Conservation (phyloP, 176 grass and related monocot species). For the Cenchrus americanus region DNA sequence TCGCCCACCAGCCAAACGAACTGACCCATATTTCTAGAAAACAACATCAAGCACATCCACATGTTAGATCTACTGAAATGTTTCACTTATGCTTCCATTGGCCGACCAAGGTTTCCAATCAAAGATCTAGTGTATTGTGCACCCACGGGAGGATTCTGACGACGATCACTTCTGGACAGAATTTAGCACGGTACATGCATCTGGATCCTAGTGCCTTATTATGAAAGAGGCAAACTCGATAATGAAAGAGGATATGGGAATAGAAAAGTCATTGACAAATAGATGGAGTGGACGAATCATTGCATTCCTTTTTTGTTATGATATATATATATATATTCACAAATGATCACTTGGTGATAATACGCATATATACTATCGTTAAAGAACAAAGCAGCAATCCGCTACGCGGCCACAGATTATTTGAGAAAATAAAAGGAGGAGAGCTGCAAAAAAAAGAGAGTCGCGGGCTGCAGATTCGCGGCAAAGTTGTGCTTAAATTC, state of each 20-base stretch:
- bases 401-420: slow-evolving; percentile 2
- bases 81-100: too few species aligned
- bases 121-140: too few species aligned
- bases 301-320: not conserved
- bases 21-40: too few species aligned
- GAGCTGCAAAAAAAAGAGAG: not conserved
- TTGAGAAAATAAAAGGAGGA: not conserved
- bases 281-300: not conserved
- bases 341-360: not conserved
- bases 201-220: too few species aligned
- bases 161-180: too few species aligned
- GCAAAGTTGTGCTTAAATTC: slow-evolving; percentile 39
- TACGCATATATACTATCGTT: not conserved
- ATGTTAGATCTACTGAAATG: too few species aligned
- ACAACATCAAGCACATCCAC: too few species aligned
- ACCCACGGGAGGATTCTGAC: too few species aligned
- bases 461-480: slow-evolving; percentile 19
- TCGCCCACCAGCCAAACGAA: too few species aligned
- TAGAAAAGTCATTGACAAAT: not conserved
- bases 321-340: not conserved
- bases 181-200: too few species aligned
- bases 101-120: too few species aligned
- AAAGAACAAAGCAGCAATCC: not conserved
- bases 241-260: not conserved
- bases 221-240: not conserved